Evolutionary conservation across 192 early-diverging fungal genomes (phyloP), one percentile per base, ranked within the genome.

Genomic region (Cladochytrium replicatum): DNA sequence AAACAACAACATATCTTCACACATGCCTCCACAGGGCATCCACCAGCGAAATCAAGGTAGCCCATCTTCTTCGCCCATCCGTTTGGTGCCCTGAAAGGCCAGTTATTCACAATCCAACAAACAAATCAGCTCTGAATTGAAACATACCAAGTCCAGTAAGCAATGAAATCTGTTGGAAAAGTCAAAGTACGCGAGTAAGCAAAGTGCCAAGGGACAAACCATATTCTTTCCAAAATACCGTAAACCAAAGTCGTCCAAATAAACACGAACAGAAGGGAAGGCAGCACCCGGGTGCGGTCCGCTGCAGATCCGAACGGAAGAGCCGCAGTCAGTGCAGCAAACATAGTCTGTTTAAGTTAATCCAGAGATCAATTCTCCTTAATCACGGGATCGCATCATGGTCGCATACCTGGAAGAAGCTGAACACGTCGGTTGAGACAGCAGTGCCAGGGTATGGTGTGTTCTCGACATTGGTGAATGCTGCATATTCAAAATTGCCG

Each of bases 401-500:
- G 34, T 37, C 13, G 13, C 25, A 91, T 62, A 24, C 80, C 78
- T 13, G 13, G 13, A 13, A 37, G 17, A 37, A 17, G 17, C 17
- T 13, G 45, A 86, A 93, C 29, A 86, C 81, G 38, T 81, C 46
- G 49, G 81, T 80, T 8, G 92, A 89, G 17, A 96, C 70, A 11
- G 72, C 17, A 13, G 17, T 13, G 17, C 34, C 13, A 13, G 13
- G 17, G 17, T 17, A 37, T 37, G 34, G 34, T 61, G 2, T 79
- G 67, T 1, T 59, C 43, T 57, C 67, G 23, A 93, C 70, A 29
- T 72, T 70, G 32, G 67, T 70, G 45, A 93, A 57, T 39, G 85
- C 84, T 3, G 77, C 86, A 30, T 84, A 80, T 4, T 72, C 66
- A 38, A 90, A 71, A 63, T 93, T 85, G 27, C 93, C 91, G 39